phyloP scores from a whole-genome alignment of 129 eudicot genomes.

The Oenanthe sinensis region DNA sequence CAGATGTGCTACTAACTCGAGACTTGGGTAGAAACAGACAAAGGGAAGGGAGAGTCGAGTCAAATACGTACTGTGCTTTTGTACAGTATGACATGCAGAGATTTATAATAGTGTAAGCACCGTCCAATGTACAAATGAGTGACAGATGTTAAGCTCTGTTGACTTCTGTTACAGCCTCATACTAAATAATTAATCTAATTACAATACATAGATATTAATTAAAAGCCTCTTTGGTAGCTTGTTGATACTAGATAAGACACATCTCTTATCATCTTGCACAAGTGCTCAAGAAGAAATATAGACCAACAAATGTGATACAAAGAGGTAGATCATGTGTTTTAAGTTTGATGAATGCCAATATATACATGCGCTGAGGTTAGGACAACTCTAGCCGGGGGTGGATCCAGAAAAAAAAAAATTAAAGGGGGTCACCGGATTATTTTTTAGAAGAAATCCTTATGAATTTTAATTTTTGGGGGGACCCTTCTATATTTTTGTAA shows the following conservation, averaged over 20 bases:
- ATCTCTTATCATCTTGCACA: no score
- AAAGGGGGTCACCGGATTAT: no score
- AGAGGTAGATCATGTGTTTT: no score
- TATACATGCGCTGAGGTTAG: no score
- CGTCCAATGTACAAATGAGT: constrained; percentile 7
- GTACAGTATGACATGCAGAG: neutral
- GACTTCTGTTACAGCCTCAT: neutral
- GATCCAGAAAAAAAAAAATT: no score
- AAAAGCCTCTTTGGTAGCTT: neutral
- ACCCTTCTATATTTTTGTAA: no score
- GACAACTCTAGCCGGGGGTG: no score
- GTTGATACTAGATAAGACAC: no score
- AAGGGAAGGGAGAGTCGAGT: neutral
- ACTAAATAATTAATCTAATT: neutral
- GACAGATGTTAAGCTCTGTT: neutral
- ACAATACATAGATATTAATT: neutral
- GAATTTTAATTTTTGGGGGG: no score
- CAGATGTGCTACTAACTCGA: neutral
- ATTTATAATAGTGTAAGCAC: neutral
- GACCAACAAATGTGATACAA: neutral
- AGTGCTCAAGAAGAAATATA: no score
- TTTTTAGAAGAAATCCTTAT: no score
- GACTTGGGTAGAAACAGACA: neutral
- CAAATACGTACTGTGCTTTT: neutral
- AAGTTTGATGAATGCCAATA: no score